A percentile compares a stretch with the other conserved stretches of the same genome.
These are phyloP conservation scores for Yamadazyma ubonensis DNA, from an alignment of 805 yeast species.

Conservation along the genomic window DNA sequence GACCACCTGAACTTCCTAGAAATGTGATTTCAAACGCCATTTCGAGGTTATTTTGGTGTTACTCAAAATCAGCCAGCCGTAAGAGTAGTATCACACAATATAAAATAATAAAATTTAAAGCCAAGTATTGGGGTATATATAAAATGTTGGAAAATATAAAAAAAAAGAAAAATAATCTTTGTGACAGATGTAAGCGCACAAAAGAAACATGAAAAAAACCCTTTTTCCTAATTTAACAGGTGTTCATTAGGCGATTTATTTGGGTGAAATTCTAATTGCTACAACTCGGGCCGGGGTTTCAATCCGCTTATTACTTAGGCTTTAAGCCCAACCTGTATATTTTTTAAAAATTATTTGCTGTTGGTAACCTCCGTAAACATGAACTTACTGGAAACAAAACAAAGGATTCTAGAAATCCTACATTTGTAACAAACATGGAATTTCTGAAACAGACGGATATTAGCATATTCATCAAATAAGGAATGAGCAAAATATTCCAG, in stretches of 20 bases:
- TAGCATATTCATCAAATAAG: neutral
- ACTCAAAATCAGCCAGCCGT: neutral
- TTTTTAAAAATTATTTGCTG: no score
- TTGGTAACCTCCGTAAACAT: neutral
- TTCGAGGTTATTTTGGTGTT: neutral
- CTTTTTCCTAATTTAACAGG: conserved; percentile 5
- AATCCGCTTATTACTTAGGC: neutral
- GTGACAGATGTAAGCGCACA: neutral
- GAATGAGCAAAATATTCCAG: neutral
- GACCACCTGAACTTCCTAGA: conserved; percentile 85
- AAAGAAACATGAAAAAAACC: conserved; percentile 4
- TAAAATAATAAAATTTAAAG: neutral
- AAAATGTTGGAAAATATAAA: neutral
- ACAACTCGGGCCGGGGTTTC: neutral
- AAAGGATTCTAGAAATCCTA: no score
- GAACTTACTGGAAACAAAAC: neutral
- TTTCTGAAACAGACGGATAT: no score
- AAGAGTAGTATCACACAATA: neutral
- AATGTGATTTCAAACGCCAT: conserved; percentile 59
- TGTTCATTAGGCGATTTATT: neutral
- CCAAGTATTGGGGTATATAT: neutral
- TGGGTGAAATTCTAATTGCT: neutral
- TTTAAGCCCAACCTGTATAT: neutral
- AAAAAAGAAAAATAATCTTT: neutral
- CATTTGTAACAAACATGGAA: no score